Base-by-base conservation (phyloP, 306 rosid genomes). In the Cyamopsis tetragonoloba region DNA sequence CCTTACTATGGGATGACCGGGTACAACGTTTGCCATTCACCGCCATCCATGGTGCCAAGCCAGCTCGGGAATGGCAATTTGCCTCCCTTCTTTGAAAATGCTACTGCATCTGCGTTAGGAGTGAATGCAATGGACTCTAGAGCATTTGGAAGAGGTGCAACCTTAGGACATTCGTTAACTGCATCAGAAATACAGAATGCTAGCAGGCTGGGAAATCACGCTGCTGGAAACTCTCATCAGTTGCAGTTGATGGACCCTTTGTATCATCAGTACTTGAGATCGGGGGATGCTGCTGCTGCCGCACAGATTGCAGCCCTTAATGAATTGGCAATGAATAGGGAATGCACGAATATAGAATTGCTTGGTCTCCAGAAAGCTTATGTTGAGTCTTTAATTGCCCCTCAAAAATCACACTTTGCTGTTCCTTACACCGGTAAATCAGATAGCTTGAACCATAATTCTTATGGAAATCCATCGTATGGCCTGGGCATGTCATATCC, bases 361-460 rank as follows among this genome's bases (percentile, higher is more conserved):
- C 73, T 85, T 47, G 85, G 80, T 65, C 75, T 92, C 74, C 93
- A 89, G 68, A 87, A 92, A 47, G 96, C 91, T 17, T 92, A 87
- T 70, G 50, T 84, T 17, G 97, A 87, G 65, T 73, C 96, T 42
- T 75, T 84, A 27, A 56, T 82, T 7, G 66, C 87, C 7, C 85
- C 86, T 4, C 95, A 84, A 74, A 89, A 89, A 74, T 74, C 96
- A 17, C 98, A 82, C 50, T 76, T 82, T 49, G 72, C 77, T 59
- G 76, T 48, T 66, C 95, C 93, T 1, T 82, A 86, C 71, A 80
- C 81, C 48, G 85, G 85, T 15, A 92, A 86, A 65, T 82, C 91
- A 39, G 73, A 85, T 66, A 78, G 83, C 42, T 75, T 91, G 71
- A 84, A 80, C 75, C 89, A 77, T 78, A 85, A 83, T 44, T 89